phyloP scores from a whole-genome alignment of 2,329 filamentous ascomycete species.

The Thermothelomyces thermophilus region DNA sequence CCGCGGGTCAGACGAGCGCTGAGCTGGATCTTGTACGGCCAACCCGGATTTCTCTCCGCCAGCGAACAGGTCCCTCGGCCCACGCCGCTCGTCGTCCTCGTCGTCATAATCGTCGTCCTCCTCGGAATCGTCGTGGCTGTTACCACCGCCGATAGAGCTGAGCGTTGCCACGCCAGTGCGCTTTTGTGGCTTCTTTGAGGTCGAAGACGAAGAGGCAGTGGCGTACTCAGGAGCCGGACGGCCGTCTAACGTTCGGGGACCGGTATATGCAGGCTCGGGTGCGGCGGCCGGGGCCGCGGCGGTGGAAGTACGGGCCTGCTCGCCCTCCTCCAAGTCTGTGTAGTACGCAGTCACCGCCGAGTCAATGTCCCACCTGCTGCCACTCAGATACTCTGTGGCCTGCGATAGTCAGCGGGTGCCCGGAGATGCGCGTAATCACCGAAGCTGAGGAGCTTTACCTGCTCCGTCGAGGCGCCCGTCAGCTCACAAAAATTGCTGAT shows the following conservation, averaged over 20 bases:
- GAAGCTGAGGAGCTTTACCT: slow-evolving; percentile 34
- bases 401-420: slow-evolving; percentile 29
- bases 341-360: slow-evolving; percentile 58
- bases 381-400: slow-evolving; percentile 61
- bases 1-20: slow-evolving; percentile 42
- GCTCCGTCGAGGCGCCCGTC: slow-evolving; percentile 44
- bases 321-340: slow-evolving; percentile 47
- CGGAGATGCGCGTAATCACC: background rate
- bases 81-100: slow-evolving; percentile 51
- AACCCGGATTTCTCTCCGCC: slow-evolving; percentile 78
- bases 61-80: slow-evolving; percentile 65
- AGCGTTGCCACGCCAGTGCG: slow-evolving; percentile 56
- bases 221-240: slow-evolving; percentile 46
- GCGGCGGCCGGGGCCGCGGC: slow-evolving; percentile 33
- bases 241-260: slow-evolving; percentile 57
- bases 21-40: slow-evolving; percentile 57
- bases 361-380: slow-evolving; percentile 60
- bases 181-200: slow-evolving; percentile 41
- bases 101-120: slow-evolving; percentile 56
- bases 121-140: slow-evolving; percentile 46
- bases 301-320: slow-evolving; percentile 38
- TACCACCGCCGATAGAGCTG: slow-evolving; percentile 46
- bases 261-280: slow-evolving; percentile 44
- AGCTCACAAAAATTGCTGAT: slow-evolving; percentile 50
- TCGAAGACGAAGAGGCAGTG: slow-evolving; percentile 30